Percentiles rank a stretch among this genome's conserved stretches.
These are phyloP conservation scores for Podospora anserina DNA, from an alignment of 495 filamentous ascomycete genomes.

Conservation along the genomic window DNA sequence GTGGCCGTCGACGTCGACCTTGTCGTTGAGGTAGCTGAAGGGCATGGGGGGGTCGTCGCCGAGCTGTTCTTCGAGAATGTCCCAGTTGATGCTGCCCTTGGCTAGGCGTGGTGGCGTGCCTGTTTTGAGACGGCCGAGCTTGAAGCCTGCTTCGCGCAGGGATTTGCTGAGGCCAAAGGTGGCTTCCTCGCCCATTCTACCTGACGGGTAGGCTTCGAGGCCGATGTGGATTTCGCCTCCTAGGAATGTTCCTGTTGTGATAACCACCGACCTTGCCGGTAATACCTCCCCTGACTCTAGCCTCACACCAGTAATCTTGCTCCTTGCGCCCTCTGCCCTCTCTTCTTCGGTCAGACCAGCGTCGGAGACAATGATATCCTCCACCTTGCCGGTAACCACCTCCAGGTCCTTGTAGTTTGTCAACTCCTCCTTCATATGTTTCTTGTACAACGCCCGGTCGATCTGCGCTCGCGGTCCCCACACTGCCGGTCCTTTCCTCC, in stretches of 20 bases:
- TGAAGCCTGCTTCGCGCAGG: slow-evolving; percentile 82
- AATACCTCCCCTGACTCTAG: slow-evolving; percentile 88
- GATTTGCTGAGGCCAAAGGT: slow-evolving; percentile 93
- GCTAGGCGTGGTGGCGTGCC: slow-evolving; percentile 90
- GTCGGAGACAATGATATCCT: slow-evolving; percentile 69
- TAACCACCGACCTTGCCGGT: slow-evolving; percentile 75
- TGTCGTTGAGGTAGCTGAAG: slow-evolving; percentile 84
- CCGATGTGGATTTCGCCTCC: slow-evolving; percentile 98
- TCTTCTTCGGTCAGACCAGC: not conserved
- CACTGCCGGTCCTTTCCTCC: slow-evolving; percentile 87
- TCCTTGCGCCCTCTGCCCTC: slow-evolving; percentile 55
- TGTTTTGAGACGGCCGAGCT: slow-evolving; percentile 88
- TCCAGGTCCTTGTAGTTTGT: slow-evolving; percentile 68
- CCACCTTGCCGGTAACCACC: slow-evolving; percentile 81
- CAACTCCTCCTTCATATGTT: slow-evolving; percentile 88
- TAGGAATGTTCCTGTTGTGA: slow-evolving; percentile 94
- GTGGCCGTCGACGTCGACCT: slow-evolving; percentile 72
- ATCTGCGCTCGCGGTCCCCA: slow-evolving; percentile 98
- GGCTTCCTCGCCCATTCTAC: slow-evolving; percentile 90
- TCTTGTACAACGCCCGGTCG: slow-evolving; percentile 84
- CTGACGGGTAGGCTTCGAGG: slow-evolving; percentile 75
- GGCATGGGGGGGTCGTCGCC: slow-evolving; percentile 86
- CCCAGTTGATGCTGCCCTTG: slow-evolving; percentile 77
- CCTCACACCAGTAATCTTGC: slow-evolving; percentile 78
- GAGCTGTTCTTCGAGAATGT: slow-evolving; percentile 62